Percentiles rank a stretch among this genome's conserved stretches.
phyloP scores from a whole-genome alignment of 2,329 filamentous ascomycete genomes.

The Penicillium sp. region DNA sequence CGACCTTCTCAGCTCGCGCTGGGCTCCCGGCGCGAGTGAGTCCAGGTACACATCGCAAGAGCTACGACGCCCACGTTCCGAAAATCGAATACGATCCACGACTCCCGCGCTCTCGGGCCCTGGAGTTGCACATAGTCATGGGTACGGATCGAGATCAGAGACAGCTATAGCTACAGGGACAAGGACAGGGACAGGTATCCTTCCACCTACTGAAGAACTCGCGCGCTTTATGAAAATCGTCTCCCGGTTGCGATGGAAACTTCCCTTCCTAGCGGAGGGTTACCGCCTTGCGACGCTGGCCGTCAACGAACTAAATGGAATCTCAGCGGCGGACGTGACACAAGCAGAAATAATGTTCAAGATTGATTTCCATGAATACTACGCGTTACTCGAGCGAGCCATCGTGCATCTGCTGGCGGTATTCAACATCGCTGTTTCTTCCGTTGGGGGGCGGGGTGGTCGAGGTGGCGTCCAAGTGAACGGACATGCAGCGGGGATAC shows the following conservation, averaged over 20 bases:
- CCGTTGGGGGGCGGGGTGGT: conserved; percentile 17
- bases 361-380: conserved; percentile 76
- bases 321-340: conserved; percentile 16
- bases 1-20: conserved; percentile 26
- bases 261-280: conserved; percentile 58
- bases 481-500: conserved; percentile 35
- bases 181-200: background rate
- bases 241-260: conserved; percentile 63
- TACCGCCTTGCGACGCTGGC: conserved; percentile 53
- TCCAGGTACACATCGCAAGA: background rate
- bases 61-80: conserved; percentile 8
- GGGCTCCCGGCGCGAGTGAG: conserved; percentile 19
- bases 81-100: conserved; percentile 1
- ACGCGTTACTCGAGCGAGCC: conserved; percentile 69
- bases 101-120: background rate
- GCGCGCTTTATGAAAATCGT: conserved; percentile 62
- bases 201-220: conserved; percentile 47
- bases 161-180: background rate
- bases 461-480: conserved; percentile 10
- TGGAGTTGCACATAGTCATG: background rate
- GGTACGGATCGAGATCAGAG: background rate
- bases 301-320: conserved; percentile 23
- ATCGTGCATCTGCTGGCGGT: conserved; percentile 67
- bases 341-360: conserved; percentile 69
- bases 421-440: conserved; percentile 58